These are phyloP conservation scores for Ephemerocybe angulata DNA, from an alignment of 768 basidiomycete species.

Conservation along the genomic window DNA sequence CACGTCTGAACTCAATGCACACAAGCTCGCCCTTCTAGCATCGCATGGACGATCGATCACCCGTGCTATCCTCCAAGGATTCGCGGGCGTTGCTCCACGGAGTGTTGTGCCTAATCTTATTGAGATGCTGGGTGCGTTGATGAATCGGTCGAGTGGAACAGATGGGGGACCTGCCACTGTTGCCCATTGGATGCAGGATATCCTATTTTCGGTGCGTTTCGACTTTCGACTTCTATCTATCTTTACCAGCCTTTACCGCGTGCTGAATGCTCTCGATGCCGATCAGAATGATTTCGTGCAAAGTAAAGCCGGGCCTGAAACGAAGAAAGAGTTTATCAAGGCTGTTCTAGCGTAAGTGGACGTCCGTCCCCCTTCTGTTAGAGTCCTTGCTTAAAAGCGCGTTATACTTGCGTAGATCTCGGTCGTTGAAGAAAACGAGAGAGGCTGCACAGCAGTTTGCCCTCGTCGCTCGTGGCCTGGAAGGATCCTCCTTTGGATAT, in stretches of 20 bases:
- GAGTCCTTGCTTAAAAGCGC: neutral
- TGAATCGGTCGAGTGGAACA: conserved; percentile 42
- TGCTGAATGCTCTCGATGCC: neutral
- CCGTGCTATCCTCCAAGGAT: conserved; percentile 70
- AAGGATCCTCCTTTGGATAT: conserved; percentile 84
- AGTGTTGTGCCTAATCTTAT: conserved; percentile 81
- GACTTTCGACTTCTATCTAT: neutral
- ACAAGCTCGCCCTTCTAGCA: conserved; percentile 40
- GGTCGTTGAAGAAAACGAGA: conserved; percentile 67
- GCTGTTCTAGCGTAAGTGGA: conserved; percentile 57
- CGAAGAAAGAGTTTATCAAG: conserved; percentile 77
- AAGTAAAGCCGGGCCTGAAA: conserved; percentile 67
- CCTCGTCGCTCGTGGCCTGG: conserved; percentile 77
- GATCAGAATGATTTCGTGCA: conserved; percentile 67
- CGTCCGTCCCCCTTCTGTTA: neutral
- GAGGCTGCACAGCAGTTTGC: conserved; percentile 89
- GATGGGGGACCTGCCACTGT: conserved; percentile 34
- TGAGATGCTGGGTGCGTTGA: conserved; percentile 70
- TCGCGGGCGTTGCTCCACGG: conserved; percentile 81
- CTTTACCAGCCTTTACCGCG: neutral
- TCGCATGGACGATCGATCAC: conserved; percentile 65
- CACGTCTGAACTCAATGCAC: conserved; percentile 55
- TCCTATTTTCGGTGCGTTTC: conserved; percentile 58
- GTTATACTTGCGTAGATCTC: conserved; percentile 42
- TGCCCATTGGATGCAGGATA: conserved; percentile 65